phyloP scores from a whole-genome alignment of 305 asterid genomes.

The Withania somnifera region DNA sequence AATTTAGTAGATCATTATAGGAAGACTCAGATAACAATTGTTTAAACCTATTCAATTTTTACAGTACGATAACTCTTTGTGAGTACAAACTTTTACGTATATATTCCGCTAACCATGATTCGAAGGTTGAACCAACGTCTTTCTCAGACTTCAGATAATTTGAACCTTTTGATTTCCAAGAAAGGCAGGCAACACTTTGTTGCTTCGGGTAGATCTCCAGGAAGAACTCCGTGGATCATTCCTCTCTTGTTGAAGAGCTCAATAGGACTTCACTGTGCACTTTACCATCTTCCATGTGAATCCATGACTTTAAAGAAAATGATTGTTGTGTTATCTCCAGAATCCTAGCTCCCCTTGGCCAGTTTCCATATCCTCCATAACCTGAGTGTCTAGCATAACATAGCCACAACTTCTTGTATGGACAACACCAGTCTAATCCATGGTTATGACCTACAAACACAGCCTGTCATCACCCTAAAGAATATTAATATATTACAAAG shows the following conservation, averaged over 20 bases:
- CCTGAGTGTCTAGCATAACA: constrained; percentile 91
- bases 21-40: too few relatives aligned
- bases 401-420: constrained; percentile 66
- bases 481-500: neutral
- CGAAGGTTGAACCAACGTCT: neutral
- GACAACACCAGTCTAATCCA: constrained; percentile 98
- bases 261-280: constrained; percentile 38
- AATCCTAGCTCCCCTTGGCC: constrained; percentile 73
- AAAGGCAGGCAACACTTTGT: neutral
- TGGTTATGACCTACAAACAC: constrained; percentile 91
- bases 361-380: constrained; percentile 88
- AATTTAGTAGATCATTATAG: too few relatives aligned
- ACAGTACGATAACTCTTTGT: neutral
- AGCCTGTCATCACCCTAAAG: constrained; percentile 39
- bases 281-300: constrained; percentile 76
- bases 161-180: neutral
- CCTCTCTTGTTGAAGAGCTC: neutral
- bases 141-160: neutral
- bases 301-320: constrained; percentile 71
- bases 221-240: neutral
- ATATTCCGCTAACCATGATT: neutral
- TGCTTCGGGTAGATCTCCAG: neutral
- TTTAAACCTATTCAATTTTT: too few relatives aligned
- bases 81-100: neutral
- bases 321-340: constrained; percentile 48